Conservation (phyloP, 345 rosid species). For the Brassica carinata region DNA sequence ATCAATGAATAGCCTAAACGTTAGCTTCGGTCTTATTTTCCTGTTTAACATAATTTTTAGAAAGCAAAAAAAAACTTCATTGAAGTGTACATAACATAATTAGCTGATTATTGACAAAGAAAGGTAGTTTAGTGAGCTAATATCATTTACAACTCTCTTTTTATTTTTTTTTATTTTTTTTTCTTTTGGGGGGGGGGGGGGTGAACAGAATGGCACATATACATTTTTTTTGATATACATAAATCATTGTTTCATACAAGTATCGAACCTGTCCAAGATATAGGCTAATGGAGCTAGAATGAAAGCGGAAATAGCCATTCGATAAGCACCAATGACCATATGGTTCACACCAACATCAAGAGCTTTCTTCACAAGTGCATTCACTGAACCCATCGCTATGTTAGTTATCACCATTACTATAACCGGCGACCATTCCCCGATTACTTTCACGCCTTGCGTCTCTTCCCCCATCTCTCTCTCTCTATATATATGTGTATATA, state of each 20-base stretch:
- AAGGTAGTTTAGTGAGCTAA: no score
- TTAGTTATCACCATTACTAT: conserved; percentile 49
- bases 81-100: background rate
- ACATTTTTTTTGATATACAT: background rate
- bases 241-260: background rate
- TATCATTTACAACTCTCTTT: no score
- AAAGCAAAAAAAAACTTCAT: no score
- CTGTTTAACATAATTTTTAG: conserved; percentile 46
- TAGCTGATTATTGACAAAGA: no score
- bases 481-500: background rate
- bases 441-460: conserved; percentile 24
- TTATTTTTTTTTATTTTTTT: no score
- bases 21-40: conserved; percentile 45
- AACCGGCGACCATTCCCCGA: conserved; percentile 53
- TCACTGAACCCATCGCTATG: conserved; percentile 58
- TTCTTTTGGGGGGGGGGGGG: no score
- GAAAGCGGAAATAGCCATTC: conserved; percentile 57
- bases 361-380: conserved; percentile 62
- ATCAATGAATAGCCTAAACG: conserved; percentile 40
- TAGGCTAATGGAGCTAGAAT: conserved; percentile 66
- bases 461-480: conserved; percentile 19
- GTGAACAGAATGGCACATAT: no score
- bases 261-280: conserved; percentile 60
- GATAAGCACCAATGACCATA: conserved; percentile 63
- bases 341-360: conserved; percentile 62